A percentile compares a stretch with the other conserved stretches of the same genome.
phyloP scores from a whole-genome alignment of 352 stramenopile species.

The Globisporangium perplexum region DNA sequence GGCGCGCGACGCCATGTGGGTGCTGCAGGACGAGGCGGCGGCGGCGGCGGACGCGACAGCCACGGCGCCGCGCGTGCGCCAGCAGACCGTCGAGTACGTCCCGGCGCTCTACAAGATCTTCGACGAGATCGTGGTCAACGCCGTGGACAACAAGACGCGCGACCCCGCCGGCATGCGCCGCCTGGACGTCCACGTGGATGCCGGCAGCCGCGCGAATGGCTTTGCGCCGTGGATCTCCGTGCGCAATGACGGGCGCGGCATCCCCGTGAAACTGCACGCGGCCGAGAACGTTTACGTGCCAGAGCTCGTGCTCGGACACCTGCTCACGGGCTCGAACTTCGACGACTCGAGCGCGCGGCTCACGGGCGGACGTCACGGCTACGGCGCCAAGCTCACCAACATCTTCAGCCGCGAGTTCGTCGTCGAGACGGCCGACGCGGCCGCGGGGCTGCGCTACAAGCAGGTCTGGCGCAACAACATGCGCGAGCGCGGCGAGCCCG shows the following conservation, averaged over 20 bases:
- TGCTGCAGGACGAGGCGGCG: conserved; percentile 33
- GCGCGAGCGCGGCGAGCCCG: conserved; percentile 82
- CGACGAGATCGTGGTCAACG: conserved; percentile 99
- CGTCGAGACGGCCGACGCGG: conserved; percentile 96
- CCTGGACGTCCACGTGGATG: conserved; percentile 68
- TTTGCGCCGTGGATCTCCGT: conserved; percentile 92
- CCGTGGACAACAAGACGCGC: conserved; percentile 93
- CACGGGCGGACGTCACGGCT: conserved; percentile 94
- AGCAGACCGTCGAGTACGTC: conserved; percentile 73
- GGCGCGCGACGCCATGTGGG: conserved; percentile 75
- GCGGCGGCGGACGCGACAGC: not conserved
- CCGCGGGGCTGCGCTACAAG: conserved; percentile 67
- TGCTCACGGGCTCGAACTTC: conserved; percentile 99
- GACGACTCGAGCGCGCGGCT: conserved; percentile 97
- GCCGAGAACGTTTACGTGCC: conserved; percentile 97
- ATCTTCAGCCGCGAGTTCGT: conserved; percentile 99
- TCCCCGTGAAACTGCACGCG: conserved; percentile 96
- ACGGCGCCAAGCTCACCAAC: conserved; percentile 98
- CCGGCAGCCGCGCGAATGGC: conserved; percentile 46
- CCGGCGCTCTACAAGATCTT: conserved; percentile 98
- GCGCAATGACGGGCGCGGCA: conserved; percentile 97
- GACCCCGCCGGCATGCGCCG: conserved; percentile 71
- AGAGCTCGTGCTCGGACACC: conserved; percentile 97
- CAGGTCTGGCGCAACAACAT: conserved; percentile 98
- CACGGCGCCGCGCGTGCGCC: conserved; percentile 44